phyloP scores from a whole-genome alignment of 257 asterid species.

The Ballota nigra region DNA sequence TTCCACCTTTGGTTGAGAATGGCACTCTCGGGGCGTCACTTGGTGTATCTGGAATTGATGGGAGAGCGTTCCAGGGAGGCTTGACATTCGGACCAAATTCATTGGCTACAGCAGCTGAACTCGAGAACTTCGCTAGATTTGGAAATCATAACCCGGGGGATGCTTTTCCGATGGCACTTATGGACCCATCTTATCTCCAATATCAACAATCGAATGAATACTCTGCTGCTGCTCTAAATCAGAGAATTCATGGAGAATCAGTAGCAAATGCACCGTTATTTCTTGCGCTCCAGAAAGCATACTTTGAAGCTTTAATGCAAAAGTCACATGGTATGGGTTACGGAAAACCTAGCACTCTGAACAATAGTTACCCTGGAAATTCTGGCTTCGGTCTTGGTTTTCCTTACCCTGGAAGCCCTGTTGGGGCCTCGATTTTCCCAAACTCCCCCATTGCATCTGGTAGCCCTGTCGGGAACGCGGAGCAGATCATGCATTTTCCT shows the following conservation, averaged over 20 bases:
- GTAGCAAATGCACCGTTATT: conserved; percentile 38
- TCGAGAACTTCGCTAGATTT: conserved; percentile 47
- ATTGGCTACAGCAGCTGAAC: conserved; percentile 49
- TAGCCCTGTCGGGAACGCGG: conserved; percentile 48
- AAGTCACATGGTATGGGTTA: conserved; percentile 51
- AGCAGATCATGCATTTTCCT: conserved; percentile 43
- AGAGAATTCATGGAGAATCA: conserved; percentile 37
- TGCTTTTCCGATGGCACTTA: conserved; percentile 40
- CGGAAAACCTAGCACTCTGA: conserved; percentile 31
- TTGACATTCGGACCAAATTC: conserved; percentile 46
- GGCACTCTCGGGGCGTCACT: conserved; percentile 44
- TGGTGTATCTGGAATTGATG: conserved; percentile 42
- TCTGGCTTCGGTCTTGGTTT: conserved; percentile 45
- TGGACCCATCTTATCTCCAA: conserved; percentile 60
- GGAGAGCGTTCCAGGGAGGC: conserved; percentile 46
- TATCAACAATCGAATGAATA: conserved; percentile 50
- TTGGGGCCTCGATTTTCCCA: conserved; percentile 39
- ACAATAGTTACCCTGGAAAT: conserved; percentile 53
- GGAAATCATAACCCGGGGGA: conserved; percentile 45
- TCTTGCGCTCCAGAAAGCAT: conserved; percentile 62
- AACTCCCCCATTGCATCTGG: conserved; percentile 48
- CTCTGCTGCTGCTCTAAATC: conserved; percentile 51
- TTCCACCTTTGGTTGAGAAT: conserved; percentile 51
- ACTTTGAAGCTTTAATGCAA: conserved; percentile 48
- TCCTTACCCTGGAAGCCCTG: conserved; percentile 52